Base-by-base conservation (phyloP, 306 rosid species). In the Rubus idaeus region DNA sequence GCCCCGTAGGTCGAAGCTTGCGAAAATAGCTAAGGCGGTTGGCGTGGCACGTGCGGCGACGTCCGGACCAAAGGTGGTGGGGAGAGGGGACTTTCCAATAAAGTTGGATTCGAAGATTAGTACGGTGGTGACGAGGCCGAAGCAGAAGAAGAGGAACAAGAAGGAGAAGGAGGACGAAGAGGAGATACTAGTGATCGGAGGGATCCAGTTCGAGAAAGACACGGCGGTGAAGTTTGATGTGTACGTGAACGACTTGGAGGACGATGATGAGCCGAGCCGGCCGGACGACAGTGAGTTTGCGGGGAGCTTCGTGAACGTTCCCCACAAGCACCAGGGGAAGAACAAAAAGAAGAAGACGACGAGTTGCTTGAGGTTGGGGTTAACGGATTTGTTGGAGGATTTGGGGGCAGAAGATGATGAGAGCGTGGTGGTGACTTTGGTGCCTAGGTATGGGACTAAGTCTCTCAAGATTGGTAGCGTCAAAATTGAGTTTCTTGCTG, bases 281-380 rank as follows among this genome's bases (percentile, higher is more conserved):
- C 85, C 97, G 0, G 82, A 56, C 11, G 79, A 85, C n/a, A 83
- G 91, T 0, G 97, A 93, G 81, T 93, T 85, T 70, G 95, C 95
- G 0, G 97, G 98, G 4, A 91, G 98, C 51, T 93, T 87, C 71
- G 93, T 93, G 77, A 93, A 23, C 35, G 90, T 91, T 49, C 90
- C 97, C 0, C 98, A 93, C 57, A 76, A 71, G 30, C 83, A 81
- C 14, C 75, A 73, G 45, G 85, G 87, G 17, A 75, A 75, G 66
- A 86, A 78, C 68, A 84, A 82, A 61, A 86, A 78, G 61, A 84
- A 83, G 74, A 84, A 58, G 16, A 68, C 45, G 1, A 74, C 17
- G 0, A 86, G 89, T 26, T 5, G 8, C 63, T 77, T 93, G 55
- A 86, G 87, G 70, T 46, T 93, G 17, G 96, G 92, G 37, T 70